These are phyloP conservation scores for Rosa persica DNA, from an alignment of 306 rosid species.

Conservation along the genomic window DNA sequence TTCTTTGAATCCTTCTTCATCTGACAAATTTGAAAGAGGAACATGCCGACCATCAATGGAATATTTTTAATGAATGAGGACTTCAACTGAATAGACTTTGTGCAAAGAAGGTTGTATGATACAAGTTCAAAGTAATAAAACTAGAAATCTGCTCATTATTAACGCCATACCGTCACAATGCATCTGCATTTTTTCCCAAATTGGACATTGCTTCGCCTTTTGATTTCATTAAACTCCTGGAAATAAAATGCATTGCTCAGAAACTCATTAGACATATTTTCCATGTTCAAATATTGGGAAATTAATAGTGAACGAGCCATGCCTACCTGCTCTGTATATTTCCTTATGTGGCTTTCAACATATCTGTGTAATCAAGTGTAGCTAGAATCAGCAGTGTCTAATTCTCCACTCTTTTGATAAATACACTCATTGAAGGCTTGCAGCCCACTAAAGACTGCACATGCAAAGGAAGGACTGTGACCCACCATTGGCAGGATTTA, in stretches of 20 bases:
- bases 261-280: constrained; percentile 16
- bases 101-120: neutral
- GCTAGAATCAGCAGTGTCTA: constrained; percentile 43
- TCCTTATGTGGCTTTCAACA: constrained; percentile 53
- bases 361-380: constrained; percentile 54
- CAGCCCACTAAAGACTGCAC: constrained; percentile 20
- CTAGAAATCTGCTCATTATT: neutral
- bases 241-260: constrained; percentile 24
- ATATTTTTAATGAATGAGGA: neutral
- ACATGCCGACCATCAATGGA: neutral
- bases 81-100: neutral
- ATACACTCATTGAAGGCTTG: constrained; percentile 14
- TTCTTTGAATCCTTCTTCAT: constrained; percentile 70
- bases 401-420: constrained; percentile 25
- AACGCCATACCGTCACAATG: constrained; percentile 65
- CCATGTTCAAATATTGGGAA: constrained; percentile 6
- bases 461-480: constrained; percentile 7
- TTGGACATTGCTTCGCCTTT: constrained; percentile 46
- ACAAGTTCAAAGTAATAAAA: constrained; percentile 14
- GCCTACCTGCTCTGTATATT: constrained; percentile 67
- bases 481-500: constrained; percentile 19
- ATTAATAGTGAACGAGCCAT: constrained; percentile 7
- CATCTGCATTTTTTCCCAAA: constrained; percentile 55
- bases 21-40: constrained; percentile 49
- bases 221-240: constrained; percentile 69